phyloP scores from a whole-genome alignment of 345 rosid genomes.

The Acer saccharum region DNA sequence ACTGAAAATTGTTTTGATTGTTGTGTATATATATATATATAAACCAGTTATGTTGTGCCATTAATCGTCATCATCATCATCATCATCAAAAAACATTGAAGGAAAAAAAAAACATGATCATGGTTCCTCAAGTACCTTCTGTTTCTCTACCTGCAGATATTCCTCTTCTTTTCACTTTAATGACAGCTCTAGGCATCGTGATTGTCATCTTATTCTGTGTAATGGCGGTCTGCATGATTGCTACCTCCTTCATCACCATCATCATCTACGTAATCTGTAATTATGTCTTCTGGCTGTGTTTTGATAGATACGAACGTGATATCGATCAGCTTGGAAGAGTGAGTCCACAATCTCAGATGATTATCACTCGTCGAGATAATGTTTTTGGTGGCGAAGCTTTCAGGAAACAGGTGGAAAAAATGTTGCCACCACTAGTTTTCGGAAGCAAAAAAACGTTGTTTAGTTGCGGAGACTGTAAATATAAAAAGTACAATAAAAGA shows the following conservation, averaged over 20 bases:
- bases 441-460: not conserved
- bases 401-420: constrained; percentile 2
- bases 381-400: not conserved
- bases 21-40: no score
- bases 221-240: not conserved
- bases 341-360: not conserved
- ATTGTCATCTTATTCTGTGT: not conserved
- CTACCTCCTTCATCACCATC: not conserved
- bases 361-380: not conserved
- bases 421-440: not conserved
- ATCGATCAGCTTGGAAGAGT: not conserved
- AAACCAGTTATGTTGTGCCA: no score
- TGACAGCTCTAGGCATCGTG: not conserved
- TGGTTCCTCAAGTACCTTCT: not conserved
- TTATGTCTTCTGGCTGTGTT: not conserved
- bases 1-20: no score
- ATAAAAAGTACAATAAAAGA: no score
- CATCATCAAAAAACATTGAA: not conserved
- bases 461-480: not conserved
- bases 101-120: not conserved
- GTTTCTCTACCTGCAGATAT: not conserved
- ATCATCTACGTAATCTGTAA: not conserved
- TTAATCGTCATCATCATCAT: not conserved
- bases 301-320: not conserved
- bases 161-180: not conserved